These are phyloP conservation scores for Annulohypoxylon moriforme DNA, from an alignment of 495 filamentous ascomycete genomes.

Conservation along the genomic window DNA sequence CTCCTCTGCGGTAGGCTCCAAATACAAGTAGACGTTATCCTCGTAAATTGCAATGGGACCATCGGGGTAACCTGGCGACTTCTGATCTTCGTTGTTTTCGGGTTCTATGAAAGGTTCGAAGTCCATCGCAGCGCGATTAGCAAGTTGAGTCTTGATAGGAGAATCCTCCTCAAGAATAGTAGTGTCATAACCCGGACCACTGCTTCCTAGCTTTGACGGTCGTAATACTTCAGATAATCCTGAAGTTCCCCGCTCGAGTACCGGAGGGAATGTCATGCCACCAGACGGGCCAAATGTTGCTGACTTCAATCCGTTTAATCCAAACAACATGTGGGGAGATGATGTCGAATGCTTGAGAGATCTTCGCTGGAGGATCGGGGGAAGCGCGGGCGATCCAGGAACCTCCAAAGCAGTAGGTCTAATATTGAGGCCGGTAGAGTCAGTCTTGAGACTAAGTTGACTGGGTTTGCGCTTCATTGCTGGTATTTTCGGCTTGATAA, in stretches of 20 bases:
- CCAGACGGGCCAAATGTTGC: constrained; percentile 64
- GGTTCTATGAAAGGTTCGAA: constrained; percentile 63
- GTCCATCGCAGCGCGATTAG: constrained; percentile 63
- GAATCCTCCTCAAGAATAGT: constrained; percentile 81
- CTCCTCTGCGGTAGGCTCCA: constrained; percentile 89
- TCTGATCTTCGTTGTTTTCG: constrained; percentile 75
- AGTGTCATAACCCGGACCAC: constrained; percentile 47
- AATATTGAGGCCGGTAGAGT: constrained; percentile 61
- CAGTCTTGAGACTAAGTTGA: constrained; percentile 72
- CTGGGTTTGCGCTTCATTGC: constrained; percentile 79
- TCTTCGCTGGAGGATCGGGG: constrained; percentile 64
- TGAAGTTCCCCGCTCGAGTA: constrained; percentile 60
- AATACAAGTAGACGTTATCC: constrained; percentile 89
- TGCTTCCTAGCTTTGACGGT: constrained; percentile 53
- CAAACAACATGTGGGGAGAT: constrained; percentile 64
- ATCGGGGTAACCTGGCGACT: constrained; percentile 90
- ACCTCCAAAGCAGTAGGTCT: constrained; percentile 55
- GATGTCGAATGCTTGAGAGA: constrained; percentile 68
- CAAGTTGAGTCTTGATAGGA: constrained; percentile 71
- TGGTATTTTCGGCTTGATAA: constrained; percentile 79
- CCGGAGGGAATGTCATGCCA: constrained; percentile 65
- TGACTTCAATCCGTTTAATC: constrained; percentile 55
- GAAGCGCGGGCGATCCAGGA: constrained; percentile 57
- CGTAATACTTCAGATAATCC: constrained; percentile 62
- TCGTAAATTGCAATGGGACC: constrained; percentile 93